These are phyloP conservation scores for Amoebophrya sp. DNA, from an alignment of 169 alveolate species.

Conservation along the genomic window DNA sequence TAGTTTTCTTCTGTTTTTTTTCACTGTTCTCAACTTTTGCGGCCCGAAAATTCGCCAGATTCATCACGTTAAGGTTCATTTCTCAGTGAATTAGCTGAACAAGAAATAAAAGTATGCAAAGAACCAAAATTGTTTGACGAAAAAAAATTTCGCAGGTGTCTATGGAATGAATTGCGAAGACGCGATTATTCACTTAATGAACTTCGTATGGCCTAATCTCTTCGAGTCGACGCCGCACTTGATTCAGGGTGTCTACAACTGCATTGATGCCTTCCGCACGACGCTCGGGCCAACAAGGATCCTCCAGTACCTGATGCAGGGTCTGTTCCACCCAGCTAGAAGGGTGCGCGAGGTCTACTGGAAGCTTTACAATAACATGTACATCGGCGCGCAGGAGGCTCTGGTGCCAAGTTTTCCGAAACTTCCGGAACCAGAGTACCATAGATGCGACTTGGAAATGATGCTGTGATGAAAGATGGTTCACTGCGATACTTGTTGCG, in stretches of 20 bases:
- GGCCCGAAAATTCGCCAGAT: too few relatives aligned
- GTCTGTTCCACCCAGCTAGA: conserved; percentile 99
- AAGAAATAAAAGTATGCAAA: too few relatives aligned
- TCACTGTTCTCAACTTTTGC: too few relatives aligned
- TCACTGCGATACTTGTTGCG: too few relatives aligned
- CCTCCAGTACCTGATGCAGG: conserved; percentile 89
- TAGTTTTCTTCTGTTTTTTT: too few relatives aligned
- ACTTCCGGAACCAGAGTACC: neutral
- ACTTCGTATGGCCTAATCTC: conserved; percentile 99
- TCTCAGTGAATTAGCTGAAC: neutral
- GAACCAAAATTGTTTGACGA: too few relatives aligned
- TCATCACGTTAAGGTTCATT: too few relatives aligned
- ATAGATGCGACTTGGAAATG: neutral
- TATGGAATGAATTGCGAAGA: conserved; percentile 63
- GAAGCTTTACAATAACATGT: conserved; percentile 96
- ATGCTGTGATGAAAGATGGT: neutral
- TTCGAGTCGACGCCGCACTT: conserved; percentile 98
- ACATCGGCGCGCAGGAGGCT: conserved; percentile 92
- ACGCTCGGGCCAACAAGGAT: conserved; percentile 97
- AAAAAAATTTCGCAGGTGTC: too few relatives aligned
- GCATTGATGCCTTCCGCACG: conserved; percentile 96
- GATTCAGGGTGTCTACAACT: conserved; percentile 89
- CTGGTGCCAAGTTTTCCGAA: neutral
- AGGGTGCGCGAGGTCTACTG: conserved; percentile 92
- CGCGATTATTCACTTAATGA: conserved; percentile 94